Evolutionary conservation across 352 stramenopile species (phyloP).

Genomic region (Globisporangium okanoganense): DNA sequence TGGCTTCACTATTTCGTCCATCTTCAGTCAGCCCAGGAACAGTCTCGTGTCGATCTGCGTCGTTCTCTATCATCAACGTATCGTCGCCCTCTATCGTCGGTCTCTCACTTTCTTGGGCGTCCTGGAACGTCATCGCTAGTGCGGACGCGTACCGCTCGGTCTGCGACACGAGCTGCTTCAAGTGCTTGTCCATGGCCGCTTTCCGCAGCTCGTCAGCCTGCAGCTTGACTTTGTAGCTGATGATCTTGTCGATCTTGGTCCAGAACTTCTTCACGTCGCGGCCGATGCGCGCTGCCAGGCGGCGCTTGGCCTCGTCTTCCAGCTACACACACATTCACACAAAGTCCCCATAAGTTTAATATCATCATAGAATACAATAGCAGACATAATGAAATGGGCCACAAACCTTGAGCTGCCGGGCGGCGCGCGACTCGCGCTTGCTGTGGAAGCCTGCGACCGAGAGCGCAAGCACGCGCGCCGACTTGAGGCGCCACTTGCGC

Average conservation of each 20-base stretch:
- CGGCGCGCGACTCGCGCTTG: conserved; percentile 31
- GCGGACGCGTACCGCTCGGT: conserved; percentile 95
- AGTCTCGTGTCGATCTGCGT: conserved; percentile 15
- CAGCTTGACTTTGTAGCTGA: conserved; percentile 96
- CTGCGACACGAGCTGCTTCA: conserved; percentile 94
- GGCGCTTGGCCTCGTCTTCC: conserved; percentile 37
- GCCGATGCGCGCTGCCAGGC: conserved; percentile 74
- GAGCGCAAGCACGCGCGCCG: conserved; percentile 66
- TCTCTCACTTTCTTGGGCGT: conserved; percentile 7
- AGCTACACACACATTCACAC: conserved; percentile 12
- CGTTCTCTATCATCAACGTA: conserved; percentile 8
- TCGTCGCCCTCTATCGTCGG: background rate
- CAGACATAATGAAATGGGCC: conserved; percentile 1
- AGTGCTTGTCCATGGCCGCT: conserved; percentile 95
- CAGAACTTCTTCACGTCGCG: conserved; percentile 93
- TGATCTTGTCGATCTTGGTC: conserved; percentile 98
- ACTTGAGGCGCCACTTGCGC: conserved; percentile 78
- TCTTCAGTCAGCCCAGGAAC: conserved; percentile 2
- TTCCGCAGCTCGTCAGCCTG: conserved; percentile 82
- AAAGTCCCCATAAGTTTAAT: conserved; percentile 11
- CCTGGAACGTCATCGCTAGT: conserved; percentile 63
- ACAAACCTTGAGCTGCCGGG: conserved; percentile 35
- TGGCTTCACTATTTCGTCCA: conserved; percentile 8
- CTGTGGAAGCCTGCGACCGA: conserved; percentile 55
- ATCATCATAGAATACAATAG: too few species aligned